phyloP scores from a whole-genome alignment of 192 early-diverging fungal genomes.

The Kickxella alabastrina region DNA sequence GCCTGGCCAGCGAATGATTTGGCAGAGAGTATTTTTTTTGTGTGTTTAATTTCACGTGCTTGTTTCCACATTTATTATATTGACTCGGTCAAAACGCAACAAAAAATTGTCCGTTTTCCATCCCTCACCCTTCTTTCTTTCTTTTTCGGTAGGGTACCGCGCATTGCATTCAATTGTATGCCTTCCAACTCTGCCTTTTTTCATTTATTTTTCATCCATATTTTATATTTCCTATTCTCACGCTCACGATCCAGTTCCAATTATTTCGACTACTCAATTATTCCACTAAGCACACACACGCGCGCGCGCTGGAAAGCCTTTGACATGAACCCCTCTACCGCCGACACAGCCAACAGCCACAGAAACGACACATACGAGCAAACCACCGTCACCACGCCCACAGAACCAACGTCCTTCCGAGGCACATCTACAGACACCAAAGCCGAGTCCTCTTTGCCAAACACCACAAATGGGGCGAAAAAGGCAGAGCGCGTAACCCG shows the following conservation, averaged over 20 bases:
- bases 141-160: too few species aligned
- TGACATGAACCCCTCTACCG: conserved; percentile 1
- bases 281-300: too few species aligned
- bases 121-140: too few species aligned
- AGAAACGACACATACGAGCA: neutral
- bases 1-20: conserved; percentile 58
- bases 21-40: conserved; percentile 32
- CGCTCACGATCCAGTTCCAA: too few species aligned
- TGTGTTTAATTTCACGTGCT: neutral
- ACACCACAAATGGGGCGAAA: neutral
- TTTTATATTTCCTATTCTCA: neutral
- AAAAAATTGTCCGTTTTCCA: too few species aligned
- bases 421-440: neutral
- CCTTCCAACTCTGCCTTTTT: neutral
- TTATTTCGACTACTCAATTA: too few species aligned
- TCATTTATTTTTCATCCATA: neutral
- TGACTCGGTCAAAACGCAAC: too few species aligned
- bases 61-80: too few species aligned
- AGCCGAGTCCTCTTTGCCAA: conserved; percentile 1
- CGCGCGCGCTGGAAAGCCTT: too few species aligned
- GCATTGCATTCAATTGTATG: too few species aligned
- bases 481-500: conserved; percentile 10
- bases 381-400: neutral
- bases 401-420: conserved; percentile 1
- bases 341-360: neutral